Conservation (phyloP, 352 stramenopile species). For the Pythium oligandrum region DNA sequence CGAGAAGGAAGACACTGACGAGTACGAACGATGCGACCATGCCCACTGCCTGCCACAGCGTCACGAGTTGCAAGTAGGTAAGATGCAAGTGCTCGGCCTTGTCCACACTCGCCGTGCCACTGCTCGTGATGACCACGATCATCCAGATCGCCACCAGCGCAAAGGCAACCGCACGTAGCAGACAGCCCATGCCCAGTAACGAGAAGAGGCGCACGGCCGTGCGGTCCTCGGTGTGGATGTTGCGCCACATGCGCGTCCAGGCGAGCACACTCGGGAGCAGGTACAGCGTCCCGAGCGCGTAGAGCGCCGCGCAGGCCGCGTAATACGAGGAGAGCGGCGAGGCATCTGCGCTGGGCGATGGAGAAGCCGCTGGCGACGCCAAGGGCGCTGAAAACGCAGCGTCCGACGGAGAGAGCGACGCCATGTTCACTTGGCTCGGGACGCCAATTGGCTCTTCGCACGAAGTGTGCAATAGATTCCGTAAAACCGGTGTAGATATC, state of each 20-base stretch:
- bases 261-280: constrained; percentile 34
- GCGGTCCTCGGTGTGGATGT: constrained; percentile 28
- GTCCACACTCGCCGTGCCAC: constrained; percentile 16
- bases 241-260: constrained; percentile 32
- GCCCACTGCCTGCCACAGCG: constrained; percentile 45
- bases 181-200: constrained; percentile 35
- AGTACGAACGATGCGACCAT: constrained; percentile 39
- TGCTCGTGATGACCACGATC: constrained; percentile 32
- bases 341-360: not conserved
- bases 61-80: constrained; percentile 54
- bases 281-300: constrained; percentile 44
- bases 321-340: constrained; percentile 20
- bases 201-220: constrained; percentile 56
- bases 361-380: not conserved
- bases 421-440: not conserved
- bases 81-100: constrained; percentile 47
- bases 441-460: too few relatives aligned
- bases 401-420: not conserved
- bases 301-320: constrained; percentile 45
- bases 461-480: too few relatives aligned
- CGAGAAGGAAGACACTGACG: constrained; percentile 45
- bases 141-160: constrained; percentile 51
- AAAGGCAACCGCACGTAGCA: constrained; percentile 44
- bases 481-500: too few relatives aligned
- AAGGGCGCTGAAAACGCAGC: not conserved